These are phyloP conservation scores for Trichoderma koningiopsis DNA, from an alignment of 2,329 filamentous ascomycete genomes.

Conservation along the genomic window DNA sequence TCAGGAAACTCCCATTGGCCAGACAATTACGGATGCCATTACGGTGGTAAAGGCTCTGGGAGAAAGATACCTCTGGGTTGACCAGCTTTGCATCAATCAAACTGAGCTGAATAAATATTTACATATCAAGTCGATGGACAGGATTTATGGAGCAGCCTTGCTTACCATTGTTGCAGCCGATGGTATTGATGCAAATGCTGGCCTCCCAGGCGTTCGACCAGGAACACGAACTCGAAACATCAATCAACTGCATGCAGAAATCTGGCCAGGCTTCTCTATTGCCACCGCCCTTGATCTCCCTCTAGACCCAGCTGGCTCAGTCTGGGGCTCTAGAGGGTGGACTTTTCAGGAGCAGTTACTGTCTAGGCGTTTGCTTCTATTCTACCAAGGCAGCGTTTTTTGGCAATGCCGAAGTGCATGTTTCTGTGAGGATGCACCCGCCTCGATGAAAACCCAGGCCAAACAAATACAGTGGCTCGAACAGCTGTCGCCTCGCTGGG, in stretches of 20 bases:
- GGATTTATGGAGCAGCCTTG: background rate
- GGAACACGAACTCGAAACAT: background rate
- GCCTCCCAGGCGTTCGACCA: background rate
- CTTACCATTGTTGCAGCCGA: background rate
- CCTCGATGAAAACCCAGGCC: background rate
- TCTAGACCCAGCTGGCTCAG: background rate
- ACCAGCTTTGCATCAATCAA: background rate
- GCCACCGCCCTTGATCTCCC: background rate
- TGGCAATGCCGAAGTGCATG: background rate
- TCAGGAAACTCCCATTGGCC: background rate
- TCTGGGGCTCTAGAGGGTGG: background rate
- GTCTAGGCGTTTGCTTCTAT: background rate
- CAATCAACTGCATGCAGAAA: background rate
- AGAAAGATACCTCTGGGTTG: background rate
- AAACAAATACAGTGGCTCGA: background rate
- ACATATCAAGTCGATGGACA: background rate
- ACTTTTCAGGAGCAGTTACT: slow-evolving; percentile 3
- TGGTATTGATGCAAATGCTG: background rate
- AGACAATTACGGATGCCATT: background rate
- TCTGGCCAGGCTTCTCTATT: background rate
- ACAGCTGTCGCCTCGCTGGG: background rate
- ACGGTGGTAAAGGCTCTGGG: background rate
- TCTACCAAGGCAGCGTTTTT: background rate
- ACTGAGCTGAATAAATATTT: background rate
- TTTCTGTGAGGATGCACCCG: background rate